Evolutionary conservation across 306 rosid genomes (phyloP), one percentile per base, ranked within the genome.

Genomic region (Rubus idaeus): DNA sequence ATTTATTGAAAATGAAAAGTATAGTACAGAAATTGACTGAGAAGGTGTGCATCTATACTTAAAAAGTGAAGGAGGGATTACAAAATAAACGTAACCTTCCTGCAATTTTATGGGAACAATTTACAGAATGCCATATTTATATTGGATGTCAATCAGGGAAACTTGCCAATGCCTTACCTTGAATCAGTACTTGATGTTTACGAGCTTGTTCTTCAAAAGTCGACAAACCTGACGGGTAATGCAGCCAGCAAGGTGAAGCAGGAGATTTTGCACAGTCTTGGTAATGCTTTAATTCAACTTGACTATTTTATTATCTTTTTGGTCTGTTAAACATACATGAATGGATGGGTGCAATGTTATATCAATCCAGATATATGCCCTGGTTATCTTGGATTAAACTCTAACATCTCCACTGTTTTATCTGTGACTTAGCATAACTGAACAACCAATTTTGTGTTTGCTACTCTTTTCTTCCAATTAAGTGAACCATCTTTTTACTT

Each of bases 251-350:
- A 94, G 88, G 93, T 94, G 89, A 90, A 85, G 89, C 97, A 90
- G 90, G 97, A 92, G 91, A 89, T 94, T 86, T 71, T 94, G 86
- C 96, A 90, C 30, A 88, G 91, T 82, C 95, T 94, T 65, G 98
- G 98, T 94, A 94, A 94, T 90, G 75, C 68, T 60, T 74, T 86
- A 58, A 51, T 78, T 81, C 67, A 53, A 68, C 64, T 50, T 14
- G 69, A 69, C 53, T 60, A 13, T 1, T 77, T 70, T 66, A 30
- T 62, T 81, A 39, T 64, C 51, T 52, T 58, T 70, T 44, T 49
- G n/a, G 30, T 56, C 52, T 46, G 10, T 39, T 63, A 53, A 55
- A 39, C 35, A 42, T 57, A 37, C 42, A 42, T 41, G 14, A 11
- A 51, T 16, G 71, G 73, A 44, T 4, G 73, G 55, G 58, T 14